A percentile compares a stretch with the other conserved stretches of the same genome.
Evolutionary conservation across 2,329 filamentous ascomycete species (phyloP).

Genomic region (Cladosporium sphaerospermum): DNA sequence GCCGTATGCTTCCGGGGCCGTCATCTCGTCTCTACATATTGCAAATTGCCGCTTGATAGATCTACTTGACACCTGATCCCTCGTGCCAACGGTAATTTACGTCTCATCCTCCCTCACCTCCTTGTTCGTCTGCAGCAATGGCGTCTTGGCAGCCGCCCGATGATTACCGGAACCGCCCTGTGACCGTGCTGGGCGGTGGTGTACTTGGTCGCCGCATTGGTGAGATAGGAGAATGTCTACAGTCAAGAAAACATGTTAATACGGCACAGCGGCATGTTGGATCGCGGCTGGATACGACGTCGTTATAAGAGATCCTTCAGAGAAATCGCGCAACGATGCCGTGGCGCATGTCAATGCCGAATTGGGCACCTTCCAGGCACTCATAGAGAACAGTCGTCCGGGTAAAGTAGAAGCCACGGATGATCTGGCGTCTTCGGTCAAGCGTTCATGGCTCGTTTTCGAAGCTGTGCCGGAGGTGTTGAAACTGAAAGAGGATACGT

Average conservation of each 20-base stretch:
- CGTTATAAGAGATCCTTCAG: slow-evolving; percentile 37
- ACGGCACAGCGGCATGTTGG: neutral
- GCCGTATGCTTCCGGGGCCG: no score
- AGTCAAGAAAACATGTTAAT: neutral
- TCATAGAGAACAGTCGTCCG: slow-evolving; percentile 1
- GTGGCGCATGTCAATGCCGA: slow-evolving; percentile 37
- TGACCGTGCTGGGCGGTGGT: slow-evolving; percentile 57
- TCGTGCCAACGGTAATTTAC: no score
- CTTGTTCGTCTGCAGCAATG: slow-evolving; percentile 36
- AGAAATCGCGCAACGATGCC: slow-evolving; percentile 33
- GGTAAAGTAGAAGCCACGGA: slow-evolving; percentile 31
- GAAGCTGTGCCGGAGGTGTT: slow-evolving; percentile 49
- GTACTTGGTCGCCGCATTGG: slow-evolving; percentile 39
- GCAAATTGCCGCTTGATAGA: no score
- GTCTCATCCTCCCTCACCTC: no score
- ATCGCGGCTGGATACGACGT: slow-evolving; percentile 38
- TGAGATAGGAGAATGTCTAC: neutral
- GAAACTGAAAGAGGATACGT: slow-evolving; percentile 43
- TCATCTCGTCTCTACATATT: no score
- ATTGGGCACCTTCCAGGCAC: slow-evolving; percentile 21
- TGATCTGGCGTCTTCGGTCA: slow-evolving; percentile 36
- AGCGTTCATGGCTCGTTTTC: slow-evolving; percentile 48
- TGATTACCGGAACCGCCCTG: slow-evolving; percentile 92
- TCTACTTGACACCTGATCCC: no score
- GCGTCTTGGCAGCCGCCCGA: slow-evolving; percentile 83